Percentiles rank a stretch among this genome's conserved stretches.
These are phyloP conservation scores for Prunus salicina DNA, from an alignment of 306 rosid species.

Conservation along the genomic window DNA sequence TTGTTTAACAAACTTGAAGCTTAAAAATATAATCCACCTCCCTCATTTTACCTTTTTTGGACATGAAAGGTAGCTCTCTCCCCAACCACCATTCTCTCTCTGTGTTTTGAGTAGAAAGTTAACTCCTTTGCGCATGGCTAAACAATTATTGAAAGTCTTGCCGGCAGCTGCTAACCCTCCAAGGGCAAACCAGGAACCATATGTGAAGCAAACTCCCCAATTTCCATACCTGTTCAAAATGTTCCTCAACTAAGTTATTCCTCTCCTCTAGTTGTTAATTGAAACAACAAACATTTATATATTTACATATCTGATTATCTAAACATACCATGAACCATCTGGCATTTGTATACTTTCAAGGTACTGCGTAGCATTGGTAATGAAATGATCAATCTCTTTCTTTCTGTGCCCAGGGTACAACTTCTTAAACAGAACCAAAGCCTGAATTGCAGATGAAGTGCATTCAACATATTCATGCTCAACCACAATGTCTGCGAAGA, in stretches of 20 bases:
- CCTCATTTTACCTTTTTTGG: constrained; percentile 35
- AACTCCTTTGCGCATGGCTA: constrained; percentile 46
- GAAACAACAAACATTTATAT: background rate
- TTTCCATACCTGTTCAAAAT: constrained; percentile 36
- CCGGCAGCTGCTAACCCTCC: constrained; percentile 59
- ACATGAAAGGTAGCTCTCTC: constrained; percentile 60
- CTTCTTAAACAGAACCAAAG: background rate
- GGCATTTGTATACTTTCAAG: constrained; percentile 5
- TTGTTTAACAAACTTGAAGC: background rate
- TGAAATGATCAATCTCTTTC: background rate
- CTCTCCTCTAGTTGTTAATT: too few relatives aligned
- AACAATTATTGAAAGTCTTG: constrained; percentile 40
- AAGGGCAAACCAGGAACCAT: constrained; percentile 60
- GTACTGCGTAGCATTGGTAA: background rate
- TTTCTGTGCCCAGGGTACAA: constrained; percentile 8
- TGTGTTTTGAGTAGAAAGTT: constrained; percentile 47
- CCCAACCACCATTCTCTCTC: constrained; percentile 71
- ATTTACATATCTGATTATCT: background rate
- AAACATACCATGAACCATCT: constrained; percentile 17
- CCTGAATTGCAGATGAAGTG: constrained; percentile 8
- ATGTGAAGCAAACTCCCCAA: constrained; percentile 67
- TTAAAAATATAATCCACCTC: background rate
- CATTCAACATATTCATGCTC: constrained; percentile 20
- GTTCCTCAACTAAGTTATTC: background rate
- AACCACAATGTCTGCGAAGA: constrained; percentile 4